phyloP scores from a whole-genome alignment of 2,329 filamentous ascomycete genomes.

The Phaeophleospora eucalypticola region DNA sequence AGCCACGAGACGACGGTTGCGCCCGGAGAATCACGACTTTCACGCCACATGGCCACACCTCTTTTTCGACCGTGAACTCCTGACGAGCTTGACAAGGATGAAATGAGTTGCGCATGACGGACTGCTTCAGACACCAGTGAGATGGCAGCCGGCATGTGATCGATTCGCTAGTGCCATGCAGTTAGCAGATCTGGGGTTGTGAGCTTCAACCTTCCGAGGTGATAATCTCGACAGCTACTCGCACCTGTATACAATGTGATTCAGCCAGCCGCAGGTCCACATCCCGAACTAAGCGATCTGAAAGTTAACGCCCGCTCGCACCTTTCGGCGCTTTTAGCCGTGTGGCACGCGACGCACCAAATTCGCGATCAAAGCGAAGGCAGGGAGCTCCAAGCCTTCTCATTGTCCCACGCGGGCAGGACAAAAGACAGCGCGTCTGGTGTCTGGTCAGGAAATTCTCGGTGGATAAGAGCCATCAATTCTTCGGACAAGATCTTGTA shows the following conservation, averaged over 20 bases:
- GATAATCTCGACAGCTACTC: not conserved
- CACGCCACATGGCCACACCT: not conserved
- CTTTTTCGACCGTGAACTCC: not conserved
- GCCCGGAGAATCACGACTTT: not conserved
- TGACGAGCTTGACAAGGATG: not conserved
- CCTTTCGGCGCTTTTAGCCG: too few relatives aligned
- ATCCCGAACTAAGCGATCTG: not conserved
- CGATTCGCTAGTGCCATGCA: not conserved
- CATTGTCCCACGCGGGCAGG: conserved; percentile 52
- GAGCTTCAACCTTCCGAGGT: not conserved
- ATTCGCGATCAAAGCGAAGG: conserved; percentile 1
- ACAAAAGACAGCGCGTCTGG: conserved; percentile 51
- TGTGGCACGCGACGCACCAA: not conserved
- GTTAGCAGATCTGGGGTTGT: not conserved
- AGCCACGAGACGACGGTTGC: not conserved
- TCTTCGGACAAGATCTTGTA: conserved; percentile 55
- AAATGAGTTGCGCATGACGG: not conserved
- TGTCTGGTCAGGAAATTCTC: conserved; percentile 52
- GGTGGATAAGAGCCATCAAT: conserved; percentile 49
- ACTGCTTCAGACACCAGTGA: not conserved
- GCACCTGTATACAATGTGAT: too few relatives aligned
- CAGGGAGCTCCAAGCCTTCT: conserved; percentile 10
- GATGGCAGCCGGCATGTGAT: not conserved
- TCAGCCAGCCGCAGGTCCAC: too few relatives aligned
- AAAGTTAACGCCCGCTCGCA: too few relatives aligned